Evolutionary conservation across 2,329 filamentous ascomycete genomes (phyloP).

Genomic region (Biscogniauxia mediterranea): DNA sequence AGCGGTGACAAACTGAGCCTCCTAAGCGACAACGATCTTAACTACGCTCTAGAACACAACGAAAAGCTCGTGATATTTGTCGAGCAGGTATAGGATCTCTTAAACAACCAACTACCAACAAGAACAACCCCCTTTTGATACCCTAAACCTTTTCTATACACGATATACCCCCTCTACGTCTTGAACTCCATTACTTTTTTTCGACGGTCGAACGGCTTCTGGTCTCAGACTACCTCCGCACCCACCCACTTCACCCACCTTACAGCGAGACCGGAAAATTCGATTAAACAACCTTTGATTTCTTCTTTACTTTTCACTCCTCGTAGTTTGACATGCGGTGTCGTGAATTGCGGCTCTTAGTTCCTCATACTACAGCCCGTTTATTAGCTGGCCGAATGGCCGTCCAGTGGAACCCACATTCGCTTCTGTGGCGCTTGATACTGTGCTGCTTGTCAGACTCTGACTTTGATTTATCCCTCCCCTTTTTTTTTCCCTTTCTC

Average conservation of each 20-base stretch:
- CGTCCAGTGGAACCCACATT: conserved; percentile 9
- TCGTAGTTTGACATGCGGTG: neutral
- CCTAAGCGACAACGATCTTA: conserved; percentile 76
- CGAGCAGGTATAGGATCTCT: conserved; percentile 44
- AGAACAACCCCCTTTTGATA: conserved; percentile 8
- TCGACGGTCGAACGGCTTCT: conserved; percentile 15
- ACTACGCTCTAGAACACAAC: conserved; percentile 77
- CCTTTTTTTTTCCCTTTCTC: conserved; percentile 2
- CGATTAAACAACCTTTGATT: conserved; percentile 2
- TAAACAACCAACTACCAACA: neutral
- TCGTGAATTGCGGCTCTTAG: neutral
- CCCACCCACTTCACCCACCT: neutral
- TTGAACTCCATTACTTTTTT: conserved; percentile 23
- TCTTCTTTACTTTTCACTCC: neutral
- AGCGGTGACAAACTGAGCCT: conserved; percentile 73
- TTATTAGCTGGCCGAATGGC: conserved; percentile 8
- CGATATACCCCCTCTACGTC: conserved; percentile 29
- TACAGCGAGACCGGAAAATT: neutral
- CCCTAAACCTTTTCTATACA: conserved; percentile 20
- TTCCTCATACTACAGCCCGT: neutral
- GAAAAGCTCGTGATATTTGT: conserved; percentile 82
- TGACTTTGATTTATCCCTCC: conserved; percentile 8
- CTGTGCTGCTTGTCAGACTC: neutral
- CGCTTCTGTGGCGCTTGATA: neutral
- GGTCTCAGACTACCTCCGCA: conserved; percentile 4